These are phyloP conservation scores for Ogataea zsoltii DNA, from an alignment of 805 yeast genomes.

Conservation along the genomic window DNA sequence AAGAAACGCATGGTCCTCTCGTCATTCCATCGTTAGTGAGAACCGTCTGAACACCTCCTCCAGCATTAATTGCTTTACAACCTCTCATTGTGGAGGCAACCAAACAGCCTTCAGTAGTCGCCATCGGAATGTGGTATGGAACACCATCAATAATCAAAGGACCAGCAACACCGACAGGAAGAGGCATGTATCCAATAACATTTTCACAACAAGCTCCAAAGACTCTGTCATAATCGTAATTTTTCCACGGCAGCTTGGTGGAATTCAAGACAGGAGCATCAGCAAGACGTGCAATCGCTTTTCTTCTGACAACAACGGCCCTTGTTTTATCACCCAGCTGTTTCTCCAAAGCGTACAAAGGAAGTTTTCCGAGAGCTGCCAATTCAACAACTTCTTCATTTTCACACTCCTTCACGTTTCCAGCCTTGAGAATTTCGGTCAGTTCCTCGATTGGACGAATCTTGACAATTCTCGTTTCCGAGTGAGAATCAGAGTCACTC, in stretches of 20 bases:
- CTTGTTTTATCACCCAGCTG: slow-evolving; percentile 85
- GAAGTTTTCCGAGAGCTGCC: slow-evolving; percentile 75
- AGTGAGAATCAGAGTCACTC: slow-evolving; percentile 33
- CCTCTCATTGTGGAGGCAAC: slow-evolving; percentile 99
- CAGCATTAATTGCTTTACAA: slow-evolving; percentile 95
- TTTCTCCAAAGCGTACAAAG: slow-evolving; percentile 92
- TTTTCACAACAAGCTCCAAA: slow-evolving; percentile 99
- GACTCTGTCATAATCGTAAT: slow-evolving; percentile 92
- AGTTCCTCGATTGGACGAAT: slow-evolving; percentile 64
- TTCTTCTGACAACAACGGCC: slow-evolving; percentile 92
- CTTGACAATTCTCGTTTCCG: slow-evolving; percentile 15
- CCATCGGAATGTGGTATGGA: slow-evolving; percentile 94
- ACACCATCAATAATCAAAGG: slow-evolving; percentile 89
- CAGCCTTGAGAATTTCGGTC: slow-evolving; percentile 62
- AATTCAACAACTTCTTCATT: slow-evolving; percentile 75
- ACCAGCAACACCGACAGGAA: slow-evolving; percentile 98
- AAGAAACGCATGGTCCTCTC: slow-evolving; percentile 96
- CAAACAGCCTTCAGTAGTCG: slow-evolving; percentile 98
- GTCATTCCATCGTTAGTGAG: slow-evolving; percentile 98
- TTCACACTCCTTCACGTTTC: slow-evolving; percentile 62
- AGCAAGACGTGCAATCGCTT: slow-evolving; percentile 82
- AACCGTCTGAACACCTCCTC: slow-evolving; percentile 94
- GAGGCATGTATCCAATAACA: slow-evolving; percentile 93
- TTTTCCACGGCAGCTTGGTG: slow-evolving; percentile 70
- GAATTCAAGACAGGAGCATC: slow-evolving; percentile 77